Evolutionary conservation across 129 eudicot species (phyloP), one percentile per base, ranked within the genome.

Genomic region (Flaveria robusta): DNA sequence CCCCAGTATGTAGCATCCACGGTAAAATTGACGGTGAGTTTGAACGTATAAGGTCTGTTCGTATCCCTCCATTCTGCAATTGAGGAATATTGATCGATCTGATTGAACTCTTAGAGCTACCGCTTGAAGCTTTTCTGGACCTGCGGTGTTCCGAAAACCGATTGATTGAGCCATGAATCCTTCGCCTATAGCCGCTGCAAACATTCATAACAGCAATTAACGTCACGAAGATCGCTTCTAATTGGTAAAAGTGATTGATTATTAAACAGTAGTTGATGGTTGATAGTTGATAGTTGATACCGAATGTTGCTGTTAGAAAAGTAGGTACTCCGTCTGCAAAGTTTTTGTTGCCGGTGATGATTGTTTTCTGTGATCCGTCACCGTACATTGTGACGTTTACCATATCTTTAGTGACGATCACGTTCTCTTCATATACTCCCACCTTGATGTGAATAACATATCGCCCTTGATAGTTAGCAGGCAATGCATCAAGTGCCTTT

Each of bases 91-190:
- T 3, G 96, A 81, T 11, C 72, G 83, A 75, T 92, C 96, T 0
- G 96, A 82, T 76, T 87, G 92, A 13, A 87, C 96, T 70, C 96
- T 67, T 3, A 92, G 76, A 2, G 97, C 97, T 0, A 92, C 96
- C 4, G 97, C 97, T 66, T 89, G 97, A 72, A 77, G 88, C 77
- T 92, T 92, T 55, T 92, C 96, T 0, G 96, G 91, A 20, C 97
- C 97, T 0, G 97, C 97, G 0, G 96, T 89, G 84, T 92, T 92
- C 62, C 73, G 62, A 68, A 92, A 92, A 16, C 97, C 91, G 15
- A 92, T 74, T 0, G 87, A 82, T 51, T 80, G 85, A 9, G 91
- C 97, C 79, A 87, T 79, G 66, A 92, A 89, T 45, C 92, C 96
- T 10, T 87, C 89, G 59, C 97, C 96, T 11, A 85, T 34, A 46